Base-by-base conservation (phyloP, 2,329 filamentous ascomycete species). In the Phialemoniopsis sp. region DNA sequence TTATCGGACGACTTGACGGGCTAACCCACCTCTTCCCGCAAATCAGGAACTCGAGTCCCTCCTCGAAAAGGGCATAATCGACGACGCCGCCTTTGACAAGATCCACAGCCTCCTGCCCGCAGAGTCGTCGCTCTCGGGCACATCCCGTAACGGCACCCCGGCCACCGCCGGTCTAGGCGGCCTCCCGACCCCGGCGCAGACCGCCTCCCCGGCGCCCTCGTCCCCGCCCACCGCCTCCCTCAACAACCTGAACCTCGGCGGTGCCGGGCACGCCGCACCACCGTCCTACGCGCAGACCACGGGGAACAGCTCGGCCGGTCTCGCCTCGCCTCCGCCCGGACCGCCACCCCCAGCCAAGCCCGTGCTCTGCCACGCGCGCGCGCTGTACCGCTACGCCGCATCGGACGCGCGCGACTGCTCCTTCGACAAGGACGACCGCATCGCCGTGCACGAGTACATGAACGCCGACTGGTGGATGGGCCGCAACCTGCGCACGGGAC, bases 381-480 rank as follows among this genome's bases (percentile, higher is more conserved):
- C 90, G 7, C 73, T 95, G 36, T 97, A 95, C 70, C 76, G 78
- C 46, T 97, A 96, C 70, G 76, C 73, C 28, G 87, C 84, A 8
- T 61, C 84, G 31, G 90, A 95, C 58, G 76, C 82, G 4, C 88
- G 89, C 43, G 91, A 97, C 59, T 73, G 95, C 46, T 80, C 78
- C 3, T 80, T 97, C 43, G 80, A 88, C 57, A 82, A 85, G 45
- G 85, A 90, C 57, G 91, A 97, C 66, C 73, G 75, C 47, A 73
- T 97, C 51, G 76, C 80, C 43, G 86, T 97, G 16, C 78, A 81
- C 49, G 88, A 95, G 66, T 90, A 95, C 70, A 93, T 95, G 85
- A 97, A 97, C 65, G 80, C 83, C 46, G 90, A 97, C 64, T 97
- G 91, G 91, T 96, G 89, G 89, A 84, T 89, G 73, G 91, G 91